phyloP scores from a whole-genome alignment of 2,329 filamentous ascomycete genomes.

The Phialophora chinensis region DNA sequence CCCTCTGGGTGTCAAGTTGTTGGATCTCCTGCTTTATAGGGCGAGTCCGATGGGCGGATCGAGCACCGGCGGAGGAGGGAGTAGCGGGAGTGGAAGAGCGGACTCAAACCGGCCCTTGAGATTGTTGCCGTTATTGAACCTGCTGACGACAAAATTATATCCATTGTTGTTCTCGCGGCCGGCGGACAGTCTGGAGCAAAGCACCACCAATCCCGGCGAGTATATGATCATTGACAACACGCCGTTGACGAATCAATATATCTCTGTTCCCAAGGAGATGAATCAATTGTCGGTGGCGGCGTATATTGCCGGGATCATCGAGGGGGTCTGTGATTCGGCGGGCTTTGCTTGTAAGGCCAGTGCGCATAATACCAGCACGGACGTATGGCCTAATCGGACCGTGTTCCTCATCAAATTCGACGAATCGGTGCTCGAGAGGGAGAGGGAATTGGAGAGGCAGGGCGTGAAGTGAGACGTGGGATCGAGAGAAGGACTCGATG shows the following conservation, averaged over 20 bases:
- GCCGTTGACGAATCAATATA: constrained; percentile 91
- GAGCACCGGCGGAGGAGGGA: constrained; percentile 48
- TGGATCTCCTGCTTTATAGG: constrained; percentile 92
- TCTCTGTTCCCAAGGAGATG: constrained; percentile 94
- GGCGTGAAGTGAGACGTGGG: constrained; percentile 50
- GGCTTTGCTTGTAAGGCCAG: constrained; percentile 88
- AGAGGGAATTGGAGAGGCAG: constrained; percentile 75
- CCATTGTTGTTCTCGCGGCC: constrained; percentile 88
- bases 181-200: constrained; percentile 91
- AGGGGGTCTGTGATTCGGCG: constrained; percentile 92
- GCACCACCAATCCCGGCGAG: constrained; percentile 82
- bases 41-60: constrained; percentile 74
- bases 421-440: constrained; percentile 87
- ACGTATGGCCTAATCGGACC: constrained; percentile 95
- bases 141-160: constrained; percentile 93
- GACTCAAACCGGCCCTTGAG: constrained; percentile 77
- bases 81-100: constrained; percentile 62
- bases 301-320: constrained; percentile 91
- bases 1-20: constrained; percentile 88
- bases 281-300: constrained; percentile 95
- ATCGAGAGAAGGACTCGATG: neutral
- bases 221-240: constrained; percentile 99
- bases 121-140: constrained; percentile 89
- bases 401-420: constrained; percentile 95
- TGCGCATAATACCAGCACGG: constrained; percentile 74